Conservation (phyloP, 768 basidiomycete genomes). For the Hemileccinum rubropunctum region DNA sequence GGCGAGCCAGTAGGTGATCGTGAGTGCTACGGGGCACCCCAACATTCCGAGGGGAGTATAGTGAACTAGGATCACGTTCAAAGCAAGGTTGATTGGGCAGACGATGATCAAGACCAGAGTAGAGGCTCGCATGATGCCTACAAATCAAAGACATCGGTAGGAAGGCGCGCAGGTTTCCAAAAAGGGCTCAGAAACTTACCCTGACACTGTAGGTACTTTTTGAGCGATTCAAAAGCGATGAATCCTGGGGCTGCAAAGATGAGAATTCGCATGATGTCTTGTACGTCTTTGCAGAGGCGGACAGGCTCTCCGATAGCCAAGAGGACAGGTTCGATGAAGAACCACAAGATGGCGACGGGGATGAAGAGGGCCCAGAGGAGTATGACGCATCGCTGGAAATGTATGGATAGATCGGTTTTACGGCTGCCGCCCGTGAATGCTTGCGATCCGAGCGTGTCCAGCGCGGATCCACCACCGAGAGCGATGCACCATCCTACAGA, state of each 20-base stretch:
- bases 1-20: slow-evolving; percentile 67
- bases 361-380: slow-evolving; percentile 63
- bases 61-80: slow-evolving; percentile 64
- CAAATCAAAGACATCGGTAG: not conserved
- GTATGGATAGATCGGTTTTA: slow-evolving; percentile 65
- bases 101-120: slow-evolving; percentile 61
- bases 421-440: slow-evolving; percentile 64
- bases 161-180: not conserved
- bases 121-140: slow-evolving; percentile 74
- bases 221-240: slow-evolving; percentile 72
- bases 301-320: slow-evolving; percentile 60
- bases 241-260: slow-evolving; percentile 68
- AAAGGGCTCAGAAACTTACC: slow-evolving; percentile 37
- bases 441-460: slow-evolving; percentile 77
- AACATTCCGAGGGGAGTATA: slow-evolving; percentile 59
- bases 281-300: slow-evolving; percentile 56
- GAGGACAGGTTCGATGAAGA: slow-evolving; percentile 60
- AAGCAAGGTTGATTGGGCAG: slow-evolving; percentile 60
- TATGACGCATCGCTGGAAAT: slow-evolving; percentile 67
- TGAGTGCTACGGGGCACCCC: slow-evolving; percentile 66
- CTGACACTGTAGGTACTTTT: slow-evolving; percentile 80
- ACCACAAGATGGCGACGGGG: slow-evolving; percentile 63
- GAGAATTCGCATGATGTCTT: slow-evolving; percentile 62
- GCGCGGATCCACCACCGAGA: slow-evolving; percentile 73
- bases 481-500: slow-evolving; percentile 71